Conservation (phyloP, 2,329 filamentous ascomycete genomes). For the Dichotomopilus funicola region DNA sequence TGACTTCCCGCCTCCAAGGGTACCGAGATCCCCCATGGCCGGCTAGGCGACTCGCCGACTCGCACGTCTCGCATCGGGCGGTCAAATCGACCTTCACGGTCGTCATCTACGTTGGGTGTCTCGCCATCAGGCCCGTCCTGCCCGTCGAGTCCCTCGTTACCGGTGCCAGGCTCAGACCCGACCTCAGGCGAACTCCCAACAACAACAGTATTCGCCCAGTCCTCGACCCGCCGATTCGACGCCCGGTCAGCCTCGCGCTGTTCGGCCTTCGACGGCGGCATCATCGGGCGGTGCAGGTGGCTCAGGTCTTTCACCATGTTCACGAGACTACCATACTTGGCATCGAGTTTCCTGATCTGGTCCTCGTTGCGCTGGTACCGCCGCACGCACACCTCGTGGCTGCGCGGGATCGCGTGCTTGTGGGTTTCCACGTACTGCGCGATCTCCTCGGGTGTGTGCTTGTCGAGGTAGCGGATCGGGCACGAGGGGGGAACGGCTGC, state of each 20-base stretch:
- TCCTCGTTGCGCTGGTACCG: constrained; percentile 83
- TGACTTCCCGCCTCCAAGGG: constrained; percentile 47
- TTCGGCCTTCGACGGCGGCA: constrained; percentile 50
- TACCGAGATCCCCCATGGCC: constrained; percentile 87
- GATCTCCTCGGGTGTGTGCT: constrained; percentile 88
- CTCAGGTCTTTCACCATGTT: constrained; percentile 92
- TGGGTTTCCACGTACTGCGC: constrained; percentile 90
- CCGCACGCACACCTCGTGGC: constrained; percentile 86
- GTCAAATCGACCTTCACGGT: constrained; percentile 71
- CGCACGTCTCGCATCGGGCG: constrained; percentile 79
- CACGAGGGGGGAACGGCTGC: constrained; percentile 59
- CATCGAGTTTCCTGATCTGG: constrained; percentile 80
- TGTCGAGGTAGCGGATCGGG: constrained; percentile 86
- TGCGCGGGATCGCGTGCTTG: constrained; percentile 89
- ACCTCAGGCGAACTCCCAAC: constrained; percentile 26
- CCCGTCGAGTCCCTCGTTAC: too few relatives aligned
- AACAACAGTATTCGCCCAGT: constrained; percentile 62
- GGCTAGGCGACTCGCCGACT: constrained; percentile 87
- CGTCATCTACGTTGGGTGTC: constrained; percentile 35
- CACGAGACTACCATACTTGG: constrained; percentile 86
- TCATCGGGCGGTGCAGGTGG: constrained; percentile 78
- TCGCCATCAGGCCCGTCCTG: too few relatives aligned
- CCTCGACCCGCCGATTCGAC: constrained; percentile 69
- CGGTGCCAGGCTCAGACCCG: constrained; percentile 14
- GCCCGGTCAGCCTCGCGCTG: constrained; percentile 35